These are phyloP conservation scores for Decorospora gaudefroyi DNA, from an alignment of 2,329 filamentous ascomycete species.

Conservation along the genomic window DNA sequence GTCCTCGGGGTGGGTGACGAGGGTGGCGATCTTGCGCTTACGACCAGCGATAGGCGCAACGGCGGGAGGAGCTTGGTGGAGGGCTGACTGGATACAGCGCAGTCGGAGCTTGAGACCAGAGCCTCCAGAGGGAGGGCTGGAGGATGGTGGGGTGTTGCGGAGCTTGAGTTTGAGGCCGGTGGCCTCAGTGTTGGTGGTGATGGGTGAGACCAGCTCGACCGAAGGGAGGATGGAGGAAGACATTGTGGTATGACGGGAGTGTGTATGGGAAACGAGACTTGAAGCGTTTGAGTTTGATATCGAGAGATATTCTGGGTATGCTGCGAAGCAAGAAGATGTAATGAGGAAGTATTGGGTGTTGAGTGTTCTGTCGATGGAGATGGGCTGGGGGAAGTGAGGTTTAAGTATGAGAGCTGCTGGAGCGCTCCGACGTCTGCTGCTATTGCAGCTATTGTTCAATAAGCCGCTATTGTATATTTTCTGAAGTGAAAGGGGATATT, in stretches of 20 bases:
- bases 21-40: constrained; percentile 3
- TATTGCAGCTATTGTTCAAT: neutral
- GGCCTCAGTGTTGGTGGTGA: neutral
- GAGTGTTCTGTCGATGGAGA: neutral
- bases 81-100: constrained; percentile 12
- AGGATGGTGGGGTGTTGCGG: neutral
- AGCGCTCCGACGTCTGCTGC: neutral
- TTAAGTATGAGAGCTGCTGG: neutral
- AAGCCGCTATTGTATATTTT: constrained; percentile 3
- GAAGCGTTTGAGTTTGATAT: neutral
- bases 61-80: neutral
- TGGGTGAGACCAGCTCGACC: neutral
- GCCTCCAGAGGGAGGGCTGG: neutral
- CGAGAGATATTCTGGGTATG: neutral
- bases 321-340: neutral
- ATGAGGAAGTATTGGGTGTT: neutral
- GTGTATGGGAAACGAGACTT: neutral
- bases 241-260: neutral
- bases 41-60: neutral
- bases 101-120: constrained; percentile 19
- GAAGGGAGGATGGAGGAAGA: neutral
- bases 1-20: neutral
- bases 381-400: neutral
- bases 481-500: neutral
- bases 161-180: neutral